A percentile compares a stretch with the other conserved stretches of the same genome.
These are phyloP conservation scores for Rubia tinctorum DNA, from an alignment of 305 asterid species.

Conservation along the genomic window DNA sequence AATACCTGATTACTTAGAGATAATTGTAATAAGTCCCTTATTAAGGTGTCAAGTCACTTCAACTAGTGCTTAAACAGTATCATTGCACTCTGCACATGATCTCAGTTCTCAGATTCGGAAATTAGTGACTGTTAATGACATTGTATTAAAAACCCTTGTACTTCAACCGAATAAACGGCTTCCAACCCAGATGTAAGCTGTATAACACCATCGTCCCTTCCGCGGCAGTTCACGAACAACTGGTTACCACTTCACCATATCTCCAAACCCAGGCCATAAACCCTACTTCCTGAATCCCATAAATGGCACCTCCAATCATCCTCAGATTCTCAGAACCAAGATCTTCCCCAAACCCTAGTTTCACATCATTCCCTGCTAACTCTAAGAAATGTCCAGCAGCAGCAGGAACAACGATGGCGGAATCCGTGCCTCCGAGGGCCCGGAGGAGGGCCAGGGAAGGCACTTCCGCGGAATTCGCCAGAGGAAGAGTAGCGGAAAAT, in stretches of 20 bases:
- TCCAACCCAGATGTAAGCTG: slow-evolving; percentile 65
- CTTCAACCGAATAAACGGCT: slow-evolving; percentile 18
- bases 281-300: slow-evolving; percentile 18
- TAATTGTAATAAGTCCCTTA: neutral
- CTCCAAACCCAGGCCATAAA: slow-evolving; percentile 8
- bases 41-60: slow-evolving; percentile 11
- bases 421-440: neutral
- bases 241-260: slow-evolving; percentile 41
- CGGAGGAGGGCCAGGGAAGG: slow-evolving; percentile 25
- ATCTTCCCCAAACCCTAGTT: neutral
- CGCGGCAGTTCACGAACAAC: slow-evolving; percentile 36
- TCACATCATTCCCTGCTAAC: neutral
- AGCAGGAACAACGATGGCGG: neutral
- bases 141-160: neutral
- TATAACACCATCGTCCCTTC: slow-evolving; percentile 42
- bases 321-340: slow-evolving; percentile 6
- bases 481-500: slow-evolving; percentile 58
- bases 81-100: slow-evolving; percentile 7
- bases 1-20: neutral
- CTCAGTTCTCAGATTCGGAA: slow-evolving; percentile 8
- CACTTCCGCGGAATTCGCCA: slow-evolving; percentile 64
- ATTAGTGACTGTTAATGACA: slow-evolving; percentile 6
- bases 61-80: neutral
- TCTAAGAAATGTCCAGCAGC: slow-evolving; percentile 25
- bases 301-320: slow-evolving; percentile 43